phyloP scores from a whole-genome alignment of 345 rosid species.

The Arabidopsis thaliana region TAIR10.1 NC_003070.9:19230501-19231000 shows the following conservation, averaged over 20 bases:
- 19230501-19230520: conserved; percentile 45
- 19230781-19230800: background rate
- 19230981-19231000: no score
- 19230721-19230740: background rate
- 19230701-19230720: background rate
- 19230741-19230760: background rate
- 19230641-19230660: background rate
- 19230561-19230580: background rate
- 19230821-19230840: no score
- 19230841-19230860: no score
- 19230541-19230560: background rate
- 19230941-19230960: no score
- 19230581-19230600: background rate
- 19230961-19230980: no score
- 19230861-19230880: no score
- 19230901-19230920: no score
- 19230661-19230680: background rate
- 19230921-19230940: no score
- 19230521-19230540: conserved; percentile 5
- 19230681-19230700: background rate
- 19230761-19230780: background rate
- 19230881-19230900: no score
- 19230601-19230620: background rate
- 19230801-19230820: background rate
- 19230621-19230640: background rate